Evolutionary conservation across 306 rosid genomes (phyloP).

Genomic region (Alnus glutinosa): DNA sequence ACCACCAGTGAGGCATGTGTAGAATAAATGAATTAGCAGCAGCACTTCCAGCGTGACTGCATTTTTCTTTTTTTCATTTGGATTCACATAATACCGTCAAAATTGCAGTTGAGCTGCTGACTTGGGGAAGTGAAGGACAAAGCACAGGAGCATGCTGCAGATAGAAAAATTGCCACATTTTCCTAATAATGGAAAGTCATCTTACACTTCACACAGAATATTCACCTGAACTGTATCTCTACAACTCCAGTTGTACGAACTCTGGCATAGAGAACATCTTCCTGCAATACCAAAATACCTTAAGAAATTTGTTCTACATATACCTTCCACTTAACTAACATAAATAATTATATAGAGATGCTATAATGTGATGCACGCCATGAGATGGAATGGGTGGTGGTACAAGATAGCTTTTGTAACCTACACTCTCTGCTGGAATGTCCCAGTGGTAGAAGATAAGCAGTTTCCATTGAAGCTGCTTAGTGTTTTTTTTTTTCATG

Average conservation of each 20-base stretch:
- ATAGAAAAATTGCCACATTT: slow-evolving; percentile 10
- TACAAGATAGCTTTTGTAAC: slow-evolving; percentile 4
- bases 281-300: slow-evolving; percentile 54
- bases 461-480: slow-evolving; percentile 1
- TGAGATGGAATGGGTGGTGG: background rate
- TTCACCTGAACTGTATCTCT: slow-evolving; percentile 99
- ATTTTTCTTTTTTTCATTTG: background rate
- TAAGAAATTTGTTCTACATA: slow-evolving; percentile 22
- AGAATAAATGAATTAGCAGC: background rate
- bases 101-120: background rate
- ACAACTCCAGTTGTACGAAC: slow-evolving; percentile 98
- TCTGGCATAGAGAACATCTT: slow-evolving; percentile 94
- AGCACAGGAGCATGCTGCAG: slow-evolving; percentile 14
- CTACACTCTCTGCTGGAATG: background rate
- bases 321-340: slow-evolving; percentile 14
- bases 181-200: slow-evolving; percentile 8
- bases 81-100: background rate
- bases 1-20: background rate
- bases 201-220: background rate
- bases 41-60: background rate
- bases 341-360: slow-evolving; percentile 8
- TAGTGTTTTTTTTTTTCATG: background rate
- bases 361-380: background rate
- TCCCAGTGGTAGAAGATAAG: slow-evolving; percentile 13
- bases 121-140: slow-evolving; percentile 13